These are phyloP conservation scores for Fusarium oxysporum DNA, from an alignment of 2,329 filamentous ascomycete genomes.

Conservation along the genomic window DNA sequence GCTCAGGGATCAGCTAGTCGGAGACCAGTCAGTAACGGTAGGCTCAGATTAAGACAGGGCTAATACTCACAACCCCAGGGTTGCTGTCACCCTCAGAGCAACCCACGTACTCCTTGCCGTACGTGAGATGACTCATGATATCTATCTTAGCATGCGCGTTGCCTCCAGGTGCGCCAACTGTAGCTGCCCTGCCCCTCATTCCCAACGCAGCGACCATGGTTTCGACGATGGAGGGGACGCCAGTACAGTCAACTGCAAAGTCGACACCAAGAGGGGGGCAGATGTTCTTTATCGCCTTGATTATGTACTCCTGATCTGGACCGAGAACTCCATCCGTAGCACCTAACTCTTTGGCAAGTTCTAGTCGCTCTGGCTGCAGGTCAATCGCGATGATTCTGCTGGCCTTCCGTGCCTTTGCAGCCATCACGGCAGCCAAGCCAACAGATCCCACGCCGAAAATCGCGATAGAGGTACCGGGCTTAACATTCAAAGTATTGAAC, in stretches of 20 bases:
- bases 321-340: slow-evolving; percentile 16
- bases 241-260: slow-evolving; percentile 34
- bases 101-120: slow-evolving; percentile 29
- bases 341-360: slow-evolving; percentile 18
- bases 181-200: slow-evolving; percentile 18
- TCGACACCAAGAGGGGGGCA: slow-evolving; percentile 15
- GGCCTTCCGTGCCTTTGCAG: slow-evolving; percentile 1
- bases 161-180: slow-evolving; percentile 18
- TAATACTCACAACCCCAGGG: neutral
- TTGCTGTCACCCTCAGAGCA: slow-evolving; percentile 25
- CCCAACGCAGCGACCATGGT: slow-evolving; percentile 16
- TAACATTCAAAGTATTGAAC: slow-evolving; percentile 19
- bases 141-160: slow-evolving; percentile 4
- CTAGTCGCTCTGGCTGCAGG: neutral
- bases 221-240: slow-evolving; percentile 18
- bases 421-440: slow-evolving; percentile 31
- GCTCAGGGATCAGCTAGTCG: slow-evolving; percentile 3
- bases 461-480: slow-evolving; percentile 10
- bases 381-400: slow-evolving; percentile 20
- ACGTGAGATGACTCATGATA: slow-evolving; percentile 15
- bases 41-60: accelerated
- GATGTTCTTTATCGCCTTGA: neutral
- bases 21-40: neutral
- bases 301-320: neutral
- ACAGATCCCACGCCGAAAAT: slow-evolving; percentile 25